A percentile compares a stretch with the other conserved stretches of the same genome.
Conservation (phyloP, 768 basidiomycete species). For the Heimioporus sp. region DNA sequence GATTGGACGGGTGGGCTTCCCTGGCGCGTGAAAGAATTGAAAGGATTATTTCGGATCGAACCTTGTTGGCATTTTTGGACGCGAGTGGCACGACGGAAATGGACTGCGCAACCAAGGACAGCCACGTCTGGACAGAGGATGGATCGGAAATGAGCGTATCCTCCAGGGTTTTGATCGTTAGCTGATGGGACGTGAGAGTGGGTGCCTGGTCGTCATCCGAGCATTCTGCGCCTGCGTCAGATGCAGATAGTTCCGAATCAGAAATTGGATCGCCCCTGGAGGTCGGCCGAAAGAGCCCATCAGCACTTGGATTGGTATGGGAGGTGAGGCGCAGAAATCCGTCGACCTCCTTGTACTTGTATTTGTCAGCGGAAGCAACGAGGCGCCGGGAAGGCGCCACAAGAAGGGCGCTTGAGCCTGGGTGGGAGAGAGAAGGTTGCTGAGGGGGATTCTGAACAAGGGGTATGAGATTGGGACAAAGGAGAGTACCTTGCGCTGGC, state of each 20-base stretch:
- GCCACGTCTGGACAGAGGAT: slow-evolving; percentile 56
- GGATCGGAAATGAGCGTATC: slow-evolving; percentile 50
- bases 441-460: slow-evolving; percentile 16
- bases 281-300: slow-evolving; percentile 55
- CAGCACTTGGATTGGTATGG: slow-evolving; percentile 26
- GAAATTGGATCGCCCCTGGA: slow-evolving; percentile 26
- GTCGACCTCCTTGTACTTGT: slow-evolving; percentile 61
- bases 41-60: slow-evolving; percentile 68
- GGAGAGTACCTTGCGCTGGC: slow-evolving; percentile 40
- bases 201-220: slow-evolving; percentile 35
- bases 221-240: slow-evolving; percentile 29
- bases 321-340: slow-evolving; percentile 64
- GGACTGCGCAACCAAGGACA: slow-evolving; percentile 59
- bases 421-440: slow-evolving; percentile 57
- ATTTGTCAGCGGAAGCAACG: slow-evolving; percentile 33
- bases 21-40: slow-evolving; percentile 68
- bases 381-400: slow-evolving; percentile 49
- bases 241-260: slow-evolving; percentile 37
- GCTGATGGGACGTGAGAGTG: slow-evolving; percentile 53
- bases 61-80: slow-evolving; percentile 67
- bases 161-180: slow-evolving; percentile 58
- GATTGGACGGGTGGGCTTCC: slow-evolving; percentile 50
- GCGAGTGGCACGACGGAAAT: slow-evolving; percentile 57
- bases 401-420: slow-evolving; percentile 52
- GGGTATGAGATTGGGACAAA: slow-evolving; percentile 1